A percentile compares a stretch with the other conserved stretches of the same genome.
phyloP scores from a whole-genome alignment of 2,329 filamentous ascomycete genomes.

The Phialophora chinensis region DNA sequence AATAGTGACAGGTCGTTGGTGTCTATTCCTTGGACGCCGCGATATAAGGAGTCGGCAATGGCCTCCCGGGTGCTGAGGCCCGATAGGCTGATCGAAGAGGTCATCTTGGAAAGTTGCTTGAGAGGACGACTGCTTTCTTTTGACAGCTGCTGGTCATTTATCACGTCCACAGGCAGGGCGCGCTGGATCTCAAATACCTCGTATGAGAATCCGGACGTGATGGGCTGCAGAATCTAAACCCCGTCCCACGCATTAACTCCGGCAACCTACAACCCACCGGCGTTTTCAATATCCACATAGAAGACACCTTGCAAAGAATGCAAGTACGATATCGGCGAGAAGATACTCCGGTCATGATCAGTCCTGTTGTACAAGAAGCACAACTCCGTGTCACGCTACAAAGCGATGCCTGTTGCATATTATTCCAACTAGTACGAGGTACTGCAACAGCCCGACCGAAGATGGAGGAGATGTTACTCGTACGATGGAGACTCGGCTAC shows the following conservation, averaged over 20 bases:
- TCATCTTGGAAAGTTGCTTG: conserved; percentile 7
- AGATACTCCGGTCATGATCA: too few relatives aligned
- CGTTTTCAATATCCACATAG: too few relatives aligned
- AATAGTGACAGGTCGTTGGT: conserved; percentile 41
- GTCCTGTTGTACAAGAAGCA: too few relatives aligned
- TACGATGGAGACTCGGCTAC: neutral
- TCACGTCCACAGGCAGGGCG: neutral
- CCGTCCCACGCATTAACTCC: neutral
- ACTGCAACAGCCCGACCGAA: neutral
- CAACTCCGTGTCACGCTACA: too few relatives aligned
- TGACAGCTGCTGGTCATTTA: neutral
- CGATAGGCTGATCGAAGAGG: conserved; percentile 9
- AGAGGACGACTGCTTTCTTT: neutral
- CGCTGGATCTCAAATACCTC: neutral
- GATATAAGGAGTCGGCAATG: conserved; percentile 45
- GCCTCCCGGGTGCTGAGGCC: conserved; percentile 42
- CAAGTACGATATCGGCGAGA: too few relatives aligned
- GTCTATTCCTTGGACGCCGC: conserved; percentile 42
- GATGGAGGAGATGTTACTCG: neutral
- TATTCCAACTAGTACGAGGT: too few relatives aligned
- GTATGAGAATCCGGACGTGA: neutral
- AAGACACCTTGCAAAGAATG: too few relatives aligned
- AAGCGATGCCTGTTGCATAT: too few relatives aligned
- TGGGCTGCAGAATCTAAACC: neutral
- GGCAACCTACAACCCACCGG: neutral